A percentile compares a stretch with the other conserved stretches of the same genome.
Evolutionary conservation across 1,284 basidiomycete genomes (phyloP).

Genomic region (Sanghuangporus weigelae): DNA sequence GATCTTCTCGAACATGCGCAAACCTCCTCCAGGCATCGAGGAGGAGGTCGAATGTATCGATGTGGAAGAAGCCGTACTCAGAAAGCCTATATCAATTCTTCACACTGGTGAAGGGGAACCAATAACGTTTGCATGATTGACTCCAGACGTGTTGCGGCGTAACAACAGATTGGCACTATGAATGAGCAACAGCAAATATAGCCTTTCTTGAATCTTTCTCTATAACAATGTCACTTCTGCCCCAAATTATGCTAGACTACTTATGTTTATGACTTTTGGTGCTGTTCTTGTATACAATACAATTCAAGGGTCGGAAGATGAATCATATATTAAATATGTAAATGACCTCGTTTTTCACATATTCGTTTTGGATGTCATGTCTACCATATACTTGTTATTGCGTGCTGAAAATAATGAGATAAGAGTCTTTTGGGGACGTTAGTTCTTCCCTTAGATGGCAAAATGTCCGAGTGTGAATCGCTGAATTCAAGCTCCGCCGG

Average conservation of each 20-base stretch:
- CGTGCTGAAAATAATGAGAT: background rate
- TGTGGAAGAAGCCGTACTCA: background rate
- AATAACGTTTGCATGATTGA: background rate
- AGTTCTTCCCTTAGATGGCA: background rate
- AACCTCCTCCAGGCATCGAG: background rate
- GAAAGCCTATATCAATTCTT: background rate
- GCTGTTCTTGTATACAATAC: too few relatives aligned
- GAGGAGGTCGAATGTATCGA: background rate
- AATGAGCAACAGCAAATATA: too few relatives aligned
- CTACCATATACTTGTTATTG: background rate
- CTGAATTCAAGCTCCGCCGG: background rate
- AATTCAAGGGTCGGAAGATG: too few relatives aligned
- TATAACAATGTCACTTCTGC: too few relatives aligned
- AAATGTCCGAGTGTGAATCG: background rate
- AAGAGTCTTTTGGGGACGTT: too few relatives aligned
- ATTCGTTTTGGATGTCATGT: background rate
- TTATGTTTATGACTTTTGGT: too few relatives aligned
- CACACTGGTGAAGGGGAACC: background rate
- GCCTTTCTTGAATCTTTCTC: too few relatives aligned
- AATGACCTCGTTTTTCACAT: background rate
- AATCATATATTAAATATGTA: background rate
- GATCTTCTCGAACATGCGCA: background rate
- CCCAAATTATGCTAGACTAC: too few relatives aligned
- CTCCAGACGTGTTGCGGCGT: background rate
- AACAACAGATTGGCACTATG: background rate